These are phyloP conservation scores for Hyparrhenia diplandra DNA, from an alignment of 176 grass and related monocot genomes.

Conservation along the genomic window DNA sequence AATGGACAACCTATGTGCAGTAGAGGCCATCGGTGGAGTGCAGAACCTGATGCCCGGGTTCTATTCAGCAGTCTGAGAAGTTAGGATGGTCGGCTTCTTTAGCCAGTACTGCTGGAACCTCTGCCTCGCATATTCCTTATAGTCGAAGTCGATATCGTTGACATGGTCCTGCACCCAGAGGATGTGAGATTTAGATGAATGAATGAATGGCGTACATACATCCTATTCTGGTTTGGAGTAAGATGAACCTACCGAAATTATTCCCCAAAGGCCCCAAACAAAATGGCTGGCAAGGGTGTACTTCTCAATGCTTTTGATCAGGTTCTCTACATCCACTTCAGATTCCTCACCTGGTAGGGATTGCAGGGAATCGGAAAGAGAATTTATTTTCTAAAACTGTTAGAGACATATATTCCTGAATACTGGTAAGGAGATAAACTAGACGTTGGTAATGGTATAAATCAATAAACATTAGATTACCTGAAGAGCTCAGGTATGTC, in stretches of 20 bases:
- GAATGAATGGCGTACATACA: background rate
- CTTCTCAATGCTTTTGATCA: constrained; percentile 73
- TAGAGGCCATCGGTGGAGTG: background rate
- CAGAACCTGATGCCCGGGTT: background rate
- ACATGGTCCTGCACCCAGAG: constrained; percentile 60
- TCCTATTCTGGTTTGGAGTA: background rate
- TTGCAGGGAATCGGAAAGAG: background rate
- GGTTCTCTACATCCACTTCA: constrained; percentile 48
- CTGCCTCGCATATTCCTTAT: constrained; percentile 79
- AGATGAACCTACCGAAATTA: constrained; percentile 69
- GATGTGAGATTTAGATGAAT: background rate
- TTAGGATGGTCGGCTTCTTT: constrained; percentile 41
- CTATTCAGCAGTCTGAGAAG: constrained; percentile 13
- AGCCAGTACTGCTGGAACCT: constrained; percentile 87
- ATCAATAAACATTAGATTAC: constrained; percentile 28
- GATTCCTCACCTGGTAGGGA: constrained; percentile 59
- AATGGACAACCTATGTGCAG: constrained; percentile 16
- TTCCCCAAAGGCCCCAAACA: constrained; percentile 88
- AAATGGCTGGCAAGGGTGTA: constrained; percentile 83
- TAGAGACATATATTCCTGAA: background rate
- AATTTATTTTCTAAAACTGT: background rate
- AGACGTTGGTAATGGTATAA: background rate
- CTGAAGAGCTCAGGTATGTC: constrained; percentile 61
- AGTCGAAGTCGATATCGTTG: constrained; percentile 96
- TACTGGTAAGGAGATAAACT: background rate